Base-by-base conservation (phyloP, 768 basidiomycete genomes). In the Jaapia argillacea region DNA sequence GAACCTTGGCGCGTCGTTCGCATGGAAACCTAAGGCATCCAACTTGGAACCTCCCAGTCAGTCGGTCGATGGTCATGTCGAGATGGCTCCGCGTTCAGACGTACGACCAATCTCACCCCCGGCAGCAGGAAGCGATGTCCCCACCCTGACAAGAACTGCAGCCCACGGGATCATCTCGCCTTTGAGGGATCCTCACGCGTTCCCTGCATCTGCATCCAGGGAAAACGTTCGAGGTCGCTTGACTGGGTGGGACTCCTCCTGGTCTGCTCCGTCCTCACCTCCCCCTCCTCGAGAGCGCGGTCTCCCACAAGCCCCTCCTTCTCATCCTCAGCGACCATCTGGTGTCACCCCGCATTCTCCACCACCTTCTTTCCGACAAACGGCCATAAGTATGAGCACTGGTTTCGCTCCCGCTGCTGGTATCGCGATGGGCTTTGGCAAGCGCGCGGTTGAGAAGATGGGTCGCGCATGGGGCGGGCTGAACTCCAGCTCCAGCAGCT, bases 381-480 rank as follows among this genome's bases (percentile, higher is more conserved):
- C 81, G n/a, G 74, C 85, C 14, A 71, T 86, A 48, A 85, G 83
- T 52, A 78, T 87, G 65, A 75, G 81, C 2, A 71, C 69, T 28
- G 71, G 77, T 33, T 69, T 85, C 39, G 77, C 78, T 2, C 81
- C 83, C 22, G 81, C 79, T 18, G 81, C 82, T 14, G 84, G 83
- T 6, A 68, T 85, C 6, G 85, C 84, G 6, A 54, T 61, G 43
- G 63, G 61, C 7, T 54, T 68, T 23, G 64, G 65, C 18, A 81
- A 79, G 54, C 73, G 81, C 45, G 84, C 86, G 3, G 83, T 84
- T 3, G 85, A 86, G 63, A 81, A 77, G 59, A 75, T 87, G 67
- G 79, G 79, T 28, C 72, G 76, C 31, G 79, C 74, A 18, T 79
- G 72, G 72, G 77, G 71, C 42, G 69, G 75, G 24, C 55, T 63